Conservation (phyloP, 495 filamentous ascomycete genomes). For the Ascobolus immersus region DNA sequence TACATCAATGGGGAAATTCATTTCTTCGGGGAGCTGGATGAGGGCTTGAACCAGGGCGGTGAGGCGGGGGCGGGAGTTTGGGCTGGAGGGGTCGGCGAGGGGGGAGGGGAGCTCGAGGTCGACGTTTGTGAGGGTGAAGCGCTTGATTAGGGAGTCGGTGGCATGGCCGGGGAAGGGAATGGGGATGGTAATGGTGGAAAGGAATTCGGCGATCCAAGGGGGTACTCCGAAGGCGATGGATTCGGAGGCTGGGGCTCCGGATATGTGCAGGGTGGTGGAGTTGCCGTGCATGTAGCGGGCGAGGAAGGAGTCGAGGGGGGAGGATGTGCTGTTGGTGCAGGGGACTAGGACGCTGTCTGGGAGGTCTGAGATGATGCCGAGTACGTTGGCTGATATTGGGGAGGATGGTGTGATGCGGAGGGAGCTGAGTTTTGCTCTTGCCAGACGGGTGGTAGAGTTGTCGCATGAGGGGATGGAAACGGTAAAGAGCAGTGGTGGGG, state of each 20-base stretch:
- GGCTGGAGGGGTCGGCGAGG: slow-evolving; percentile 46
- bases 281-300: slow-evolving; percentile 56
- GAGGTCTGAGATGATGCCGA: slow-evolving; percentile 40
- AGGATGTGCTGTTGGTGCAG: slow-evolving; percentile 50
- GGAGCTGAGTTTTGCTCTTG: no score
- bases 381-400: slow-evolving; percentile 36
- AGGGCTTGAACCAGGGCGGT: slow-evolving; percentile 59
- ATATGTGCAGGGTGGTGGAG: slow-evolving; percentile 51
- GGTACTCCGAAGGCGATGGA: no score
- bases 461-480: slow-evolving; percentile 57
- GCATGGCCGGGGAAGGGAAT: slow-evolving; percentile 56
- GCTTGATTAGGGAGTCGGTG: slow-evolving; percentile 56
- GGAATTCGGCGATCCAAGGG: slow-evolving; percentile 64
- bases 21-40: slow-evolving; percentile 51
- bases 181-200: slow-evolving; percentile 60
- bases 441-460: slow-evolving; percentile 31
- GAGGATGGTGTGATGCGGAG: slow-evolving; percentile 33
- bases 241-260: slow-evolving; percentile 37
- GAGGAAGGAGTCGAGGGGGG: slow-evolving; percentile 66
- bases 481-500: slow-evolving; percentile 61
- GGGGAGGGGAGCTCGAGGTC: slow-evolving; percentile 61
- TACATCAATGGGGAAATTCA: slow-evolving; percentile 62
- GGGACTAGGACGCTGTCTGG: slow-evolving; percentile 39
- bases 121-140: slow-evolving; percentile 61
- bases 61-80: slow-evolving; percentile 45